phyloP scores from a whole-genome alignment of 2,329 filamentous ascomycete species.

The Diplodia scrobiculata region DNA sequence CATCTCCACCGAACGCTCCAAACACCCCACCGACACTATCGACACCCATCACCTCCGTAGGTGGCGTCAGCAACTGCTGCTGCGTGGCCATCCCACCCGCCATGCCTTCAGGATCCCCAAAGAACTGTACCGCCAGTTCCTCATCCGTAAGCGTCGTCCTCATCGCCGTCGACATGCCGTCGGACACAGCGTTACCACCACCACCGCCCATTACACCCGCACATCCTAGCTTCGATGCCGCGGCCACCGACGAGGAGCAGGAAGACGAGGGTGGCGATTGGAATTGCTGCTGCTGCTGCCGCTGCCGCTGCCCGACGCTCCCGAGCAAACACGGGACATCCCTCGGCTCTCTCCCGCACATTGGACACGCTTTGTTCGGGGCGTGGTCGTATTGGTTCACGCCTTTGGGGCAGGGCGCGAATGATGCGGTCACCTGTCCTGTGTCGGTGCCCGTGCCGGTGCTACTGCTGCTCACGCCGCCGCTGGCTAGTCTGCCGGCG shows the following conservation, averaged over 20 bases:
- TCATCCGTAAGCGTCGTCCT: neutral
- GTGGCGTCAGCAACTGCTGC: slow-evolving; percentile 12
- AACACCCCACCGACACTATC: neutral
- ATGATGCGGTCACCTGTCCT: neutral
- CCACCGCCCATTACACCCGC: neutral
- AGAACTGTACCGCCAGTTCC: neutral
- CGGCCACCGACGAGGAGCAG: neutral
- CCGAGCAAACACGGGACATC: neutral
- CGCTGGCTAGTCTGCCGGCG: neutral
- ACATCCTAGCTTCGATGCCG: neutral
- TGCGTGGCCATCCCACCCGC: neutral
- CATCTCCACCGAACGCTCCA: neutral
- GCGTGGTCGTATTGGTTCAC: slow-evolving; percentile 23
- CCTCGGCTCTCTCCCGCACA: slow-evolving; percentile 5
- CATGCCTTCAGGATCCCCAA: neutral
- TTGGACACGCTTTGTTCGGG: slow-evolving; percentile 12
- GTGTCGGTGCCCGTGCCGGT: too few species aligned
- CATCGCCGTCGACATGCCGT: neutral
- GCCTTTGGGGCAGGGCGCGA: slow-evolving; percentile 7
- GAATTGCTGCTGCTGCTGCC: neutral
- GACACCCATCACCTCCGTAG: neutral
- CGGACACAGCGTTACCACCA: neutral
- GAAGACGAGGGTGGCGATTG: neutral
- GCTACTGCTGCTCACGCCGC: too few species aligned
- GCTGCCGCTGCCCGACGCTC: neutral